Conservation (phyloP, 352 stramenopile species). For the Globisporangium polare region DNA sequence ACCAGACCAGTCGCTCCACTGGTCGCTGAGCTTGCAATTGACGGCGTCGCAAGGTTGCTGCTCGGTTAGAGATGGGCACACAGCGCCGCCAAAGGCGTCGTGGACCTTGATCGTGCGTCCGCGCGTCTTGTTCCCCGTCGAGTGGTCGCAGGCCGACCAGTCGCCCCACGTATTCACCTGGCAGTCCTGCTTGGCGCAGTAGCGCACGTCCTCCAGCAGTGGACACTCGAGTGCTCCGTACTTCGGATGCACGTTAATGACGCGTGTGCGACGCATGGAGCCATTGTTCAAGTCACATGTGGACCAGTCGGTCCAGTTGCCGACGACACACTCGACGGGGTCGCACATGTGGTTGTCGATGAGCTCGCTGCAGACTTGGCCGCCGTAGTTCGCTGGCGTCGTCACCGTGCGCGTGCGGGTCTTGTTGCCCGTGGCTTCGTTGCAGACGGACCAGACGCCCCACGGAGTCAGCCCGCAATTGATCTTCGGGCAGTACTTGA, state of each 20-base stretch:
- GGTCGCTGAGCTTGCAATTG: constrained; percentile 37
- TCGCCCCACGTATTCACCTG: constrained; percentile 36
- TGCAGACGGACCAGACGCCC: constrained; percentile 35
- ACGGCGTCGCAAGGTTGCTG: constrained; percentile 26
- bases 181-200: constrained; percentile 44
- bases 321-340: constrained; percentile 42
- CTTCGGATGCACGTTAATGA: constrained; percentile 27
- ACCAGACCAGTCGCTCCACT: constrained; percentile 44
- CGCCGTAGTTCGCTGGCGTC: constrained; percentile 18
- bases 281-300: constrained; percentile 31
- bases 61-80: constrained; percentile 23
- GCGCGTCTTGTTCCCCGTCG: constrained; percentile 26
- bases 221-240: constrained; percentile 43
- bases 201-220: constrained; percentile 24
- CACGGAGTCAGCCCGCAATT: constrained; percentile 31
- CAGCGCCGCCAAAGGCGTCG: constrained; percentile 25
- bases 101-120: constrained; percentile 30
- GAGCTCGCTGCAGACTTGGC: constrained; percentile 18
- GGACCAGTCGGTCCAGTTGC: constrained; percentile 39
- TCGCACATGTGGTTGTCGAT: constrained; percentile 23
- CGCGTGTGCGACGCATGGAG: constrained; percentile 30
- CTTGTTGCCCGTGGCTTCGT: constrained; percentile 38
- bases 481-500: constrained; percentile 31
- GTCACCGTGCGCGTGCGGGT: constrained; percentile 28
- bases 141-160: constrained; percentile 46